These are phyloP conservation scores for Starmerella cellae DNA, from an alignment of 805 yeast genomes.

Conservation along the genomic window DNA sequence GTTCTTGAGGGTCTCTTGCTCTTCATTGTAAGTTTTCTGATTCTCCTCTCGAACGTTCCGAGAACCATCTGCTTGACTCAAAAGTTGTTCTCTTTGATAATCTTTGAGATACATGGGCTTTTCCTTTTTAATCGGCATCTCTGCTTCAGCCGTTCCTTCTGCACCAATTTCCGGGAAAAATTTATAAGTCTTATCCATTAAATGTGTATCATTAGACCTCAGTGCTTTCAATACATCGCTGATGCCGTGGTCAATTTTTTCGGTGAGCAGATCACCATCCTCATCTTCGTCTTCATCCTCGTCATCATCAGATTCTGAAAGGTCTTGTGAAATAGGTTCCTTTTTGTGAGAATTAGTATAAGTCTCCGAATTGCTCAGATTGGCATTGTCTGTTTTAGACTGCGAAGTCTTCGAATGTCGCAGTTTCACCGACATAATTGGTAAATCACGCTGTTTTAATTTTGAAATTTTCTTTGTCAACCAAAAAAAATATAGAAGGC, in stretches of 20 bases:
- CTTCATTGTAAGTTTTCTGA: slow-evolving; percentile 48
- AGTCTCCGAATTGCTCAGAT: no score
- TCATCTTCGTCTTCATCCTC: slow-evolving; percentile 74
- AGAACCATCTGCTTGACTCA: slow-evolving; percentile 49
- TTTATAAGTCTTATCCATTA: slow-evolving; percentile 53
- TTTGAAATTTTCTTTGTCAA: no score
- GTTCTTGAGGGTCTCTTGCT: slow-evolving; percentile 61
- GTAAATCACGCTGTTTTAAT: no score
- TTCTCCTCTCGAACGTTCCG: slow-evolving; percentile 36
- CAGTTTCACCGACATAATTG: no score
- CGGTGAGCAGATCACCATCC: slow-evolving; percentile 74
- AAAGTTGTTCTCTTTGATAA: slow-evolving; percentile 71
- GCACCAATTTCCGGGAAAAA: slow-evolving; percentile 60
- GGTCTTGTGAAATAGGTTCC: no score
- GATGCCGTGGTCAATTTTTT: slow-evolving; percentile 71
- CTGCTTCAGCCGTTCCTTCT: slow-evolving; percentile 23
- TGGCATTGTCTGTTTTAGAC: no score
- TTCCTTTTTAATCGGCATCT: slow-evolving; percentile 23
- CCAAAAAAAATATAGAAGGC: no score
- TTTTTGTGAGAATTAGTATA: no score
- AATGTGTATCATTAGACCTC: slow-evolving; percentile 44
- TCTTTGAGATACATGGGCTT: slow-evolving; percentile 85
- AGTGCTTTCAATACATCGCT: slow-evolving; percentile 58
- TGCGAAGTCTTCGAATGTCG: no score
- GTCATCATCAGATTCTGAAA: slow-evolving; percentile 22